A percentile compares a stretch with the other conserved stretches of the same genome.
These are phyloP conservation scores for Didymella glomerata DNA, from an alignment of 2,329 filamentous ascomycete species.

Conservation along the genomic window DNA sequence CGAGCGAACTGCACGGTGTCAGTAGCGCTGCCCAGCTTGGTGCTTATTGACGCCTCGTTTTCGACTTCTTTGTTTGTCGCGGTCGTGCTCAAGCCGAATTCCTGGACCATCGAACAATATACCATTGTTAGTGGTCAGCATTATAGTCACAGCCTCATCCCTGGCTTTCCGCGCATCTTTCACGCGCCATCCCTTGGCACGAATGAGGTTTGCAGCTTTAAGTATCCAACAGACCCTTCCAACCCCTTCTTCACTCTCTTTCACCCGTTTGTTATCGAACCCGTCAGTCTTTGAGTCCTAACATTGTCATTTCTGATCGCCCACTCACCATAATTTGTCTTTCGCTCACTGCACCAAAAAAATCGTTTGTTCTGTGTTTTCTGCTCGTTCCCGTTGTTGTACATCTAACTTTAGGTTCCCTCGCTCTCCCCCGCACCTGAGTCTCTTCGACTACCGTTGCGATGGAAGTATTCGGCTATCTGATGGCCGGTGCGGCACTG, in stretches of 20 bases:
- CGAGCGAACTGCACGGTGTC: background rate
- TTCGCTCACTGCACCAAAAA: background rate
- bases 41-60: background rate
- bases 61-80: background rate
- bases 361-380: background rate
- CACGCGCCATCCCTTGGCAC: background rate
- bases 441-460: background rate
- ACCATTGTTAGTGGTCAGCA: background rate
- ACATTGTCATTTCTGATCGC: constrained; percentile 5
- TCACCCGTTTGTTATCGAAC: background rate
- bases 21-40: background rate
- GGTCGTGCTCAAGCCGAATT: background rate
- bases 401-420: background rate
- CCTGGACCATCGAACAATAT: background rate
- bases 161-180: constrained; percentile 11
- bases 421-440: background rate
- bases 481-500: constrained; percentile 28
- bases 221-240: background rate
- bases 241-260: background rate
- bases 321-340: background rate
- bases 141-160: background rate
- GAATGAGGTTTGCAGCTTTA: background rate
- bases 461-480: constrained; percentile 31
- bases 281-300: background rate
- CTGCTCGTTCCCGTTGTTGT: background rate